Evolutionary conservation across 768 basidiomycete species (phyloP).

Genomic region (Russula lepida): DNA sequence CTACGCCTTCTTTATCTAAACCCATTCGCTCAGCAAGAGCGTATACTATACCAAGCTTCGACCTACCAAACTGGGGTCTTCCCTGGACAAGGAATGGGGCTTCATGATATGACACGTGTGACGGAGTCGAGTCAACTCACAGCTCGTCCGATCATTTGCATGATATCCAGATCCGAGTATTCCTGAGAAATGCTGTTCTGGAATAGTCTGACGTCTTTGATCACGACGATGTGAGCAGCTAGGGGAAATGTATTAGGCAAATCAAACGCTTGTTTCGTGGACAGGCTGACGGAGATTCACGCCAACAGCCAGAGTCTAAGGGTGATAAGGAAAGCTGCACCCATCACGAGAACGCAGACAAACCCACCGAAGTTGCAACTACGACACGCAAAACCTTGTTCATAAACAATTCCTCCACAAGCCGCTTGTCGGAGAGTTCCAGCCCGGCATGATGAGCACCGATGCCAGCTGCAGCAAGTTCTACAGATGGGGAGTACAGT

Average conservation of each 20-base stretch:
- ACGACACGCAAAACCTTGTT: slow-evolving; percentile 57
- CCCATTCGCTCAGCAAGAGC: neutral
- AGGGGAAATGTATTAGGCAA: neutral
- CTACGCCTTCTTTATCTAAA: slow-evolving; percentile 73
- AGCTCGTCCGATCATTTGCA: slow-evolving; percentile 96
- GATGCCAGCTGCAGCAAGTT: slow-evolving; percentile 63
- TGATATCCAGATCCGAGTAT: slow-evolving; percentile 86
- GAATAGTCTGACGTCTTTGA: slow-evolving; percentile 83
- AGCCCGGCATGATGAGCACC: slow-evolving; percentile 93
- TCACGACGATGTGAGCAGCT: slow-evolving; percentile 91
- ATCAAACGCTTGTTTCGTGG: neutral
- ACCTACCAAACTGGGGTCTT: slow-evolving; percentile 79
- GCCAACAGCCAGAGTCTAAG: slow-evolving; percentile 87
- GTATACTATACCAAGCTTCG: neutral
- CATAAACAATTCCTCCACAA: slow-evolving; percentile 67
- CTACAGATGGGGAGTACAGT: slow-evolving; percentile 28
- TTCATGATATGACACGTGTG: neutral
- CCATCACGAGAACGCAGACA: neutral
- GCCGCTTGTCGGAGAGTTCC: slow-evolving; percentile 57
- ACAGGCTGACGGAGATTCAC: slow-evolving; percentile 77
- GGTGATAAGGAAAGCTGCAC: slow-evolving; percentile 6
- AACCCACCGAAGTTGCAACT: slow-evolving; percentile 73
- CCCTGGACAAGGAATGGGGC: slow-evolving; percentile 39
- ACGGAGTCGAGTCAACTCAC: slow-evolving; percentile 34
- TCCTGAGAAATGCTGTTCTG: slow-evolving; percentile 62